Evolutionary conservation across 164 flowering plant genomes (phyloP), one percentile per base, ranked within the genome.

Genomic region (Aristolochia californica): DNA sequence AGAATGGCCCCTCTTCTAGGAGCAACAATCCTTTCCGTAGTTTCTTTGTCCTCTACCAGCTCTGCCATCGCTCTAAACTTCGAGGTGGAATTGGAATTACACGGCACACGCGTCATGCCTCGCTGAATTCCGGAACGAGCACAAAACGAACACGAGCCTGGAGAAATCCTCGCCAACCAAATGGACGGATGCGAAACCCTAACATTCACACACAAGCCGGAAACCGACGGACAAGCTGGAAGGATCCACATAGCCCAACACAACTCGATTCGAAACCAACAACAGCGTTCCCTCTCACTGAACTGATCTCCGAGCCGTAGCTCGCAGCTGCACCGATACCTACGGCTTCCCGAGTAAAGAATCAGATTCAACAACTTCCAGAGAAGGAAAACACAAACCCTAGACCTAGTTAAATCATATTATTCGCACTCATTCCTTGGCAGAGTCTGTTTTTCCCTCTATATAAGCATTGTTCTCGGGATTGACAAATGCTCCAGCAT

Each of bases 11-110:
- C 56, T 43, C 48, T 56, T 34, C 49, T 55, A 16, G 60, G 40
- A 11, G 28, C 21, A 10, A 59, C 55, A 22, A 20, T 40, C 28
- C 60, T 44, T 43, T 55, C 53, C 53, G 24, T 56, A 17, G 69
- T 54, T 21, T 65, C 73, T 62, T 63, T 70, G 38, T 73, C 75
- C 55, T 74, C 64, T 15, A 73, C 71, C 49, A 76, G 60, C 61
- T 72, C 74, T 14, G 74, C 73, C 72, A 69, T 69, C 45, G 78
- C 74, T 34, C 63, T 40, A 5, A 62, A 65, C 45, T 66, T 61
- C 17, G 66, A 60, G 27, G 22, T 50, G 22, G 40, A 47, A 54
- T 20, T 8, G 49, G 34, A 34, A 34, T 12, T 12, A n/a, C 30
- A 43, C 15, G 59, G 16, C 24, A 40, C 38, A 21, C 58, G 63